phyloP scores from a whole-genome alignment of 2,329 filamentous ascomycete species.

The Hypoxylon sp. region DNA sequence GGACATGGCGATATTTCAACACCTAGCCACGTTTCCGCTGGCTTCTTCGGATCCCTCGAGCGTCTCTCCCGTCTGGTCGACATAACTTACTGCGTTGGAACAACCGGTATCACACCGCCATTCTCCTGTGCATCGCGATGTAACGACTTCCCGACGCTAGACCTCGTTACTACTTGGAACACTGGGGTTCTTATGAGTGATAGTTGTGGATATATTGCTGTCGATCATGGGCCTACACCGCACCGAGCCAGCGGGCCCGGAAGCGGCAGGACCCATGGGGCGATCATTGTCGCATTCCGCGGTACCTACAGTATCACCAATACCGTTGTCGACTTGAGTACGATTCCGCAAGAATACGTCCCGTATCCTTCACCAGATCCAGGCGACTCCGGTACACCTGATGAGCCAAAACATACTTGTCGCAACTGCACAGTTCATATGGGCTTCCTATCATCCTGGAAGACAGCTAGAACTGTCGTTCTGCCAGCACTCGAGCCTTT shows the following conservation, averaged over 20 bases:
- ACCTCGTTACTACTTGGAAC: conserved; percentile 86
- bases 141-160: conserved; percentile 80
- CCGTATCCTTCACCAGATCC: conserved; percentile 76
- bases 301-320: conserved; percentile 95
- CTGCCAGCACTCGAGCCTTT: conserved; percentile 71
- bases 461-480: conserved; percentile 73
- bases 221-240: conserved; percentile 70
- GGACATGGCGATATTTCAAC: conserved; percentile 17
- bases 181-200: conserved; percentile 87
- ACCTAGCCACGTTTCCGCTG: conserved; percentile 58
- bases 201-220: conserved; percentile 90
- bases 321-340: conserved; percentile 88
- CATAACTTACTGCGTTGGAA: conserved; percentile 92
- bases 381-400: conserved; percentile 47
- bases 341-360: conserved; percentile 87
- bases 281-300: conserved; percentile 86
- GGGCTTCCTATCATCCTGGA: conserved; percentile 89
- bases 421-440: conserved; percentile 90
- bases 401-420: conserved; percentile 66
- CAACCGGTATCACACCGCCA: conserved; percentile 80
- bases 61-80: conserved; percentile 91
- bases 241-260: conserved; percentile 13
- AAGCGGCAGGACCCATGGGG: conserved; percentile 33
- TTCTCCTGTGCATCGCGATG: conserved; percentile 89
- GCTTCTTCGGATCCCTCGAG: conserved; percentile 83